Evolutionary conservation across 1,284 basidiomycete species (phyloP).

Genomic region (Cronartium quercuum): DNA sequence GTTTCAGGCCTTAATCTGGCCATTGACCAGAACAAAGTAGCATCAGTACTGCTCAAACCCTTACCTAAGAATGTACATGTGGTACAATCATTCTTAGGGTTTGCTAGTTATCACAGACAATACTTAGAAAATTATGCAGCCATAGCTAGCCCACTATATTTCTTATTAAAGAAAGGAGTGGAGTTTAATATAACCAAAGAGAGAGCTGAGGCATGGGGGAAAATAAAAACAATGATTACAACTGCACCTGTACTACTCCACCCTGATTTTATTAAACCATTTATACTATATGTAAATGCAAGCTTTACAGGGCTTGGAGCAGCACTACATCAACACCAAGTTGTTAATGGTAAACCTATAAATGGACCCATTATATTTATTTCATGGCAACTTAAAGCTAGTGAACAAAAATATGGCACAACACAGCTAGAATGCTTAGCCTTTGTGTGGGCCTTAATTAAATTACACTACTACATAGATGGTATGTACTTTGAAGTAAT

Average conservation of each 20-base stretch:
- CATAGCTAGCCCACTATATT: neutral
- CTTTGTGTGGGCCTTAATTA: neutral
- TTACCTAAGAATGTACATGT: slow-evolving; percentile 45
- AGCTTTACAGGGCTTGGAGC: too few relatives aligned
- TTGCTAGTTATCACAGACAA: slow-evolving; percentile 3
- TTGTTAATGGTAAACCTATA: neutral
- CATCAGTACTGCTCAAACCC: slow-evolving; percentile 51
- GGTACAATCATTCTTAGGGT: slow-evolving; percentile 8
- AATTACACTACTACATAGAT: neutral
- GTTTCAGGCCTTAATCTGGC: slow-evolving; percentile 48
- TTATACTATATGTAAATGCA: too few relatives aligned
- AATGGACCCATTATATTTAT: neutral
- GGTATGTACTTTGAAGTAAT: neutral
- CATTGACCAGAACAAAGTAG: slow-evolving; percentile 53
- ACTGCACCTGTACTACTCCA: neutral
- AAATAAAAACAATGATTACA: neutral
- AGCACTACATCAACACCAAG: neutral
- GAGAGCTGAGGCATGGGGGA: neutral
- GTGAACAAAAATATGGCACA: neutral
- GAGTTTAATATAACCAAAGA: slow-evolving; percentile 6
- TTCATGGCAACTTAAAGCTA: neutral
- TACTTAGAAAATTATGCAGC: neutral
- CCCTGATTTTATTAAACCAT: neutral
- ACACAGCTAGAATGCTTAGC: neutral
- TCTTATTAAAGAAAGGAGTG: neutral